These are phyloP conservation scores for Irpex sp. DNA, from an alignment of 1,284 basidiomycete genomes.

Conservation along the genomic window DNA sequence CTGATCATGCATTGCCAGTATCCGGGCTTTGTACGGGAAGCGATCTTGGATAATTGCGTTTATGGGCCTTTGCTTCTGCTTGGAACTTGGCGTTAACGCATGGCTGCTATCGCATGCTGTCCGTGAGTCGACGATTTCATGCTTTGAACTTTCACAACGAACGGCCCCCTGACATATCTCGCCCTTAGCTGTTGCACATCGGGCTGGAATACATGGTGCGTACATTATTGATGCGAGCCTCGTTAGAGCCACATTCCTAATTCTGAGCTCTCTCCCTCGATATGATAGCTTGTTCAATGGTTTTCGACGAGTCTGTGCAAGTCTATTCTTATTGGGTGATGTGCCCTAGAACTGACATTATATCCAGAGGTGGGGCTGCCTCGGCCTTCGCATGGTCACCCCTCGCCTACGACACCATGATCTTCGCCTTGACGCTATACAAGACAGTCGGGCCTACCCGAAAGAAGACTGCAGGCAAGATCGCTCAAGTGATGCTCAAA, in stretches of 20 bases:
- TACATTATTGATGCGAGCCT: not conserved
- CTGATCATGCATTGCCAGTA: constrained; percentile 19
- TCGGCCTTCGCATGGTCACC: constrained; percentile 54
- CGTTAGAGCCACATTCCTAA: too few relatives aligned
- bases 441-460: constrained; percentile 40
- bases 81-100: constrained; percentile 41
- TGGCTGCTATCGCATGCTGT: constrained; percentile 34
- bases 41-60: constrained; percentile 32
- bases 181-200: constrained; percentile 14
- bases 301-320: constrained; percentile 41
- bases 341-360: too few relatives aligned
- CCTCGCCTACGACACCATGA: constrained; percentile 49
- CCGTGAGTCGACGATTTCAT: not conserved
- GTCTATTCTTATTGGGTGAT: not conserved
- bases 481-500: constrained; percentile 44
- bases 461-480: constrained; percentile 35
- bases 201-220: constrained; percentile 28
- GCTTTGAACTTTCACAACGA: too few relatives aligned
- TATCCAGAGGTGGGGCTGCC: constrained; percentile 24
- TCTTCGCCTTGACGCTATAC: constrained; percentile 43
- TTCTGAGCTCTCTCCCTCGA: too few relatives aligned
- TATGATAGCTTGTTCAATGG: constrained; percentile 49
- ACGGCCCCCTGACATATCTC: too few relatives aligned
- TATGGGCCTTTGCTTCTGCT: constrained; percentile 33
- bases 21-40: constrained; percentile 43